Percentiles rank a stretch among this genome's conserved stretches.
phyloP scores from a whole-genome alignment of 2,329 filamentous ascomycete species.

The Metarhizium humberi region DNA sequence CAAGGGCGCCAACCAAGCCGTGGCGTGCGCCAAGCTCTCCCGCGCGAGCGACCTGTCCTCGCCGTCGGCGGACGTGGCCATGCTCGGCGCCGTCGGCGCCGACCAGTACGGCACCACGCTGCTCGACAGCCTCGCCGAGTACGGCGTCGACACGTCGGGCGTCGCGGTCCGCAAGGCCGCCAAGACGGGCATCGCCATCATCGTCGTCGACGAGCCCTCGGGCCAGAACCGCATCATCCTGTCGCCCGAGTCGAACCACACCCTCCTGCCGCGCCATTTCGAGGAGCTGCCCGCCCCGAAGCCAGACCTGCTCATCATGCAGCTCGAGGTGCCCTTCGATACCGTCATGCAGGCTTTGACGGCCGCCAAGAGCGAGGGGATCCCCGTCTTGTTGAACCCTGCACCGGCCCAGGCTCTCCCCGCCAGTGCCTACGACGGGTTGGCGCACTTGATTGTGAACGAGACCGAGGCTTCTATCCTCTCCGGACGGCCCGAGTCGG shows the following conservation, averaged over 20 bases:
- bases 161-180: conserved; percentile 34
- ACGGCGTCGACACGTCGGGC: conserved; percentile 52
- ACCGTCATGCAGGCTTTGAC: conserved; percentile 55
- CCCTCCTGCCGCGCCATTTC: conserved; percentile 28
- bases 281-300: conserved; percentile 20
- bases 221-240: conserved; percentile 73
- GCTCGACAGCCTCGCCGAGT: conserved; percentile 44
- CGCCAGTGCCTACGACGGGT: conserved; percentile 50
- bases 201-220: conserved; percentile 63
- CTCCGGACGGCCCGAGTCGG: conserved; percentile 41
- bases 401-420: conserved; percentile 68
- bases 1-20: conserved; percentile 93
- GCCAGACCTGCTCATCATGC: conserved; percentile 62
- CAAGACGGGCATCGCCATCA: conserved; percentile 64
- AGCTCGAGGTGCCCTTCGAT: conserved; percentile 65
- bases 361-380: conserved; percentile 34
- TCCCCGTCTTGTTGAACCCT: conserved; percentile 73
- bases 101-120: conserved; percentile 57
- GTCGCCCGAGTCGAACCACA: conserved; percentile 60
- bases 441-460: conserved; percentile 79
- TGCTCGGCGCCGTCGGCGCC: conserved; percentile 65
- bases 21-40: conserved; percentile 77
- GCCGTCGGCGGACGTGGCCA: conserved; percentile 40
- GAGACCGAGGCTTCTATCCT: conserved; percentile 80
- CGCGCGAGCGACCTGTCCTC: conserved; percentile 30